Percentiles rank a stretch among this genome's conserved stretches.
Conservation (phyloP, 305 asterid species). For the Fraxinus xanthoxyloides region DNA sequence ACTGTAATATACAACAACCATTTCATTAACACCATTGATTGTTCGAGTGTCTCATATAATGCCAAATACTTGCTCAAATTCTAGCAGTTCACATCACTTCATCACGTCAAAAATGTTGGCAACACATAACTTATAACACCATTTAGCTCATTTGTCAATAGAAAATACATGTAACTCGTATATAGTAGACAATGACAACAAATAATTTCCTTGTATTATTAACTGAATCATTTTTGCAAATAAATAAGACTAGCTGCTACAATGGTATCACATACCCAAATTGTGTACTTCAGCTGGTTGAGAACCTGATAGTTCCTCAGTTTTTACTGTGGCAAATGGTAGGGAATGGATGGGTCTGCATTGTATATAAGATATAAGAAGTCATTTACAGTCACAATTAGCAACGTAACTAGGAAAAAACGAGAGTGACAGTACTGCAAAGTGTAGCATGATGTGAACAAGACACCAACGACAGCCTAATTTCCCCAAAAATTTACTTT, state of each 20-base stretch:
- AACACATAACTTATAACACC: background rate
- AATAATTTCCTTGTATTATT: background rate
- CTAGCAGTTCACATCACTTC: background rate
- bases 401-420: background rate
- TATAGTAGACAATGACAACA: background rate
- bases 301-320: conserved; percentile 75
- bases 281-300: conserved; percentile 87
- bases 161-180: background rate
- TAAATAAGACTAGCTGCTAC: background rate
- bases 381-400: background rate
- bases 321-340: conserved; percentile 68
- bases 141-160: background rate
- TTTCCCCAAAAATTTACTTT: background rate
- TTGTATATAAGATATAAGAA: background rate
- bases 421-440: background rate
- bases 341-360: conserved; percentile 60
- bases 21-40: background rate
- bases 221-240: background rate
- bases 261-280: conserved; percentile 51
- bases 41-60: background rate
- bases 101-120: background rate
- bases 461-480: background rate
- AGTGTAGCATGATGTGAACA: background rate
- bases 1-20: conserved; percentile 42
- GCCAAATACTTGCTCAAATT: background rate